These are phyloP conservation scores for Iberis pinnata DNA, from an alignment of 345 rosid species.

Conservation along the genomic window DNA sequence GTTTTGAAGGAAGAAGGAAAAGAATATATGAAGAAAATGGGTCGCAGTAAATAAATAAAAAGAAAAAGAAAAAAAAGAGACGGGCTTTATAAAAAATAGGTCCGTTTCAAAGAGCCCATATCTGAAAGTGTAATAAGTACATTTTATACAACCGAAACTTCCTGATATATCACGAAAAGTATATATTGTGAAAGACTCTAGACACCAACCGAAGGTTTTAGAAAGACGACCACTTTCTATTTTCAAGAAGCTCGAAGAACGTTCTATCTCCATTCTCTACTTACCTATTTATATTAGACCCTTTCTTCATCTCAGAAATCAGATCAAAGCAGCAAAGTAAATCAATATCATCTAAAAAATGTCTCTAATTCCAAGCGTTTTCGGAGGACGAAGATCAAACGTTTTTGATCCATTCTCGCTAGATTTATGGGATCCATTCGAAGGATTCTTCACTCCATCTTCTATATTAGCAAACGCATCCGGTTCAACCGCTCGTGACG, in stretches of 20 bases:
- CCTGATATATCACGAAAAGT: conserved; percentile 17
- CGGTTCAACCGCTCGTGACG: conserved; percentile 20
- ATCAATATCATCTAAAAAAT: background rate
- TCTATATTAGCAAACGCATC: conserved; percentile 6
- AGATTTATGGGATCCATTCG: conserved; percentile 24
- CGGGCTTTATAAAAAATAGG: background rate
- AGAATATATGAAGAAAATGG: too few species aligned
- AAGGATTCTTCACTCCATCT: conserved; percentile 20
- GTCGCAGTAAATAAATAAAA: too few species aligned
- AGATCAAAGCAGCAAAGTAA: conserved; percentile 15
- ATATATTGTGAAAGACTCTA: conserved; percentile 15
- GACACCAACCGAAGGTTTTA: conserved; percentile 21
- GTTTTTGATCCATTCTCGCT: conserved; percentile 24
- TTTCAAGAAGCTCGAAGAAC: conserved; percentile 22
- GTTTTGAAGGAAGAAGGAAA: too few species aligned
- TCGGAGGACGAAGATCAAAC: conserved; percentile 19
- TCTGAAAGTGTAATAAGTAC: too few species aligned
- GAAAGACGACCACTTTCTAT: conserved; percentile 4
- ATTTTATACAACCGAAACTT: conserved; percentile 26
- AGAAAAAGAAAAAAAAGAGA: too few species aligned
- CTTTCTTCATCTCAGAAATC: background rate
- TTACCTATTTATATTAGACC: conserved; percentile 3
- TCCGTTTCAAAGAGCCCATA: background rate
- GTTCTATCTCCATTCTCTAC: conserved; percentile 7
- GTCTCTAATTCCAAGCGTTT: conserved; percentile 32